Evolutionary conservation across 129 eudicot genomes (phyloP).

Genomic region (Saussurea involucrata): DNA sequence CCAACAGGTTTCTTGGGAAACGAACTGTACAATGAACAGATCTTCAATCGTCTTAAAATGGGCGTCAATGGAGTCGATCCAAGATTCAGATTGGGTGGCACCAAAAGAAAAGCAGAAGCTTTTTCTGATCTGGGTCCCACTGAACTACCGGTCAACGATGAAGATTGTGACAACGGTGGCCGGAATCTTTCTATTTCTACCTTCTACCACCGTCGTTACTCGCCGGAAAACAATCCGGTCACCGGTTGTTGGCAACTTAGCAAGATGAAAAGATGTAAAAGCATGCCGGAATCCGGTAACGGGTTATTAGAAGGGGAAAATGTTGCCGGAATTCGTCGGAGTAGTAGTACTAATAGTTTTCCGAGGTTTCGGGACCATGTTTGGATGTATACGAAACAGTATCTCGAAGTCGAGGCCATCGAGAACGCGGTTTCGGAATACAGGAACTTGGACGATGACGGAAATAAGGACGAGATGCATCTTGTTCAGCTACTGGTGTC

Average conservation of each 20-base stretch:
- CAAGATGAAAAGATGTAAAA: conserved; percentile 43
- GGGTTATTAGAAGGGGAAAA: conserved; percentile 3
- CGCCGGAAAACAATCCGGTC: conserved; percentile 18
- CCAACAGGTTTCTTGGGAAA: conserved; percentile 25
- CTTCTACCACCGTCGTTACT: conserved; percentile 14
- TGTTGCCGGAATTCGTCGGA: conserved; percentile 13
- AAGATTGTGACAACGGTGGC: neutral
- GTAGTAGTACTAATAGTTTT: conserved; percentile 44
- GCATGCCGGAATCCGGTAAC: conserved; percentile 30
- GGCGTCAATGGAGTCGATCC: conserved; percentile 29
- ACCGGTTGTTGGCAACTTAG: conserved; percentile 14
- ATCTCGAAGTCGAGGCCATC: conserved; percentile 68
- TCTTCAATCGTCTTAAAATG: neutral
- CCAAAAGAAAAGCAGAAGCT: conserved; percentile 22
- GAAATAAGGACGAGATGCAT: conserved; percentile 46
- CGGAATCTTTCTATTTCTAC: conserved; percentile 24
- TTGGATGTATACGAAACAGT: conserved; percentile 55
- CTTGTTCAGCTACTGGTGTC: conserved; percentile 66
- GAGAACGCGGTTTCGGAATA: conserved; percentile 47
- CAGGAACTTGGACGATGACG: conserved; percentile 20
- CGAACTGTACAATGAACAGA: conserved; percentile 25
- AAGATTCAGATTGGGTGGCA: conserved; percentile 13
- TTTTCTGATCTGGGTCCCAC: conserved; percentile 10
- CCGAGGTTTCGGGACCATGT: conserved; percentile 68
- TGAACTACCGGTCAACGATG: neutral